Percentiles rank a stretch among this genome's conserved stretches.
These are phyloP conservation scores for Populus hybrid DNA, from an alignment of 441 rosid genomes.

Conservation along the genomic window DNA sequence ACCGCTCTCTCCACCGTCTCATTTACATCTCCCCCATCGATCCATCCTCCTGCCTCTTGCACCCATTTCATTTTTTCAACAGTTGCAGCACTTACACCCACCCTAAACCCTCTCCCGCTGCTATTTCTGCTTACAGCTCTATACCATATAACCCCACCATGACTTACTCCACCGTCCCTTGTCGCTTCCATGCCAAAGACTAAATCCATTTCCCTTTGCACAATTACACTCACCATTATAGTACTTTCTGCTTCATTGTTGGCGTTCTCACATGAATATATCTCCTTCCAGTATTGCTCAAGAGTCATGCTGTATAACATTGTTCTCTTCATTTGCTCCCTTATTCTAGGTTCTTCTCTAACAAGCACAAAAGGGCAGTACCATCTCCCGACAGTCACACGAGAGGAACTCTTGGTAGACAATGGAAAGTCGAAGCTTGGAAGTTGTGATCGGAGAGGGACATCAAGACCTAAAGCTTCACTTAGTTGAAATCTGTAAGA, in stretches of 20 bases:
- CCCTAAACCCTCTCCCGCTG: constrained; percentile 15
- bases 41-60: constrained; percentile 50
- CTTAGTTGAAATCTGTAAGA: constrained; percentile 24
- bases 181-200: constrained; percentile 31
- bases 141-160: constrained; percentile 29
- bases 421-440: constrained; percentile 36
- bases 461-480: constrained; percentile 51
- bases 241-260: constrained; percentile 17
- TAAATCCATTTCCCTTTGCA: constrained; percentile 30
- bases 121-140: constrained; percentile 16
- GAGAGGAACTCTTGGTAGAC: constrained; percentile 24
- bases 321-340: constrained; percentile 36
- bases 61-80: constrained; percentile 61
- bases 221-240: constrained; percentile 29
- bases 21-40: constrained; percentile 14
- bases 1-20: constrained; percentile 27
- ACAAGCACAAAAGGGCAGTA: constrained; percentile 61
- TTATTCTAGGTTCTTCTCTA: constrained; percentile 29
- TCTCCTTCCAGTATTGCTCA: constrained; percentile 53
- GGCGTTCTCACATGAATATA: constrained; percentile 31
- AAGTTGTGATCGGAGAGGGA: constrained; percentile 29
- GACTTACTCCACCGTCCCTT: background rate
- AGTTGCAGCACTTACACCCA: constrained; percentile 44
- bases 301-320: constrained; percentile 49
- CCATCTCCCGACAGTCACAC: constrained; percentile 50